Conservation (phyloP, 805 yeast species). For the Kluyveromyces aestuarii region DNA sequence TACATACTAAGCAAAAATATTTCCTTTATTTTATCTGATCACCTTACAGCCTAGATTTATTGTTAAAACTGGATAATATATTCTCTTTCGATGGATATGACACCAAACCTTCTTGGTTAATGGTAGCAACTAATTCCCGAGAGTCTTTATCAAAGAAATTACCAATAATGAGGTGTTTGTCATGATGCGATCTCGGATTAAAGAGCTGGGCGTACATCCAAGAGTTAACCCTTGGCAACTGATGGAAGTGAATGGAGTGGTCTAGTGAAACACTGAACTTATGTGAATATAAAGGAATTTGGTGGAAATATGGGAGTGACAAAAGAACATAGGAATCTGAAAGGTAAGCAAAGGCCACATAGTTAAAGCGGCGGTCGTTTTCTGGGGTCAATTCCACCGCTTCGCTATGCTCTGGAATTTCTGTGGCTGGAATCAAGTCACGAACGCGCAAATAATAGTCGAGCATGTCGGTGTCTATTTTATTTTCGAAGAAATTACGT, state of each 20-base stretch:
- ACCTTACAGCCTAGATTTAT: not conserved
- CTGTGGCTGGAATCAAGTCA: slow-evolving; percentile 5
- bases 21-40: not conserved
- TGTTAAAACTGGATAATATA: not conserved
- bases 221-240: slow-evolving; percentile 32
- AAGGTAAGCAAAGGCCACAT: slow-evolving; percentile 49
- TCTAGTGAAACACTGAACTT: slow-evolving; percentile 54
- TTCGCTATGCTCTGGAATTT: not conserved
- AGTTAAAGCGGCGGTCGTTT: slow-evolving; percentile 32
- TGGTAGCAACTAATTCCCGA: slow-evolving; percentile 47
- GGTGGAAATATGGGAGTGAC: slow-evolving; percentile 42
- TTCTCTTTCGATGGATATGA: slow-evolving; percentile 8
- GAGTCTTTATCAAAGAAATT: slow-evolving; percentile 41
- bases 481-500: slow-evolving; percentile 25
- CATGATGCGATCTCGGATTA: slow-evolving; percentile 41
- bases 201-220: slow-evolving; percentile 45
- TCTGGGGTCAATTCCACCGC: slow-evolving; percentile 10
- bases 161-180: slow-evolving; percentile 48
- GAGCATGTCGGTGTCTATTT: slow-evolving; percentile 10
- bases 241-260: slow-evolving; percentile 60
- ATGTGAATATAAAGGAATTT: slow-evolving; percentile 37
- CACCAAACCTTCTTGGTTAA: slow-evolving; percentile 56
- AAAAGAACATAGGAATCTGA: slow-evolving; percentile 50
- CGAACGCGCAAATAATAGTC: slow-evolving; percentile 22
- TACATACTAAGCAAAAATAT: not conserved